Evolutionary conservation across 225 moss, liverwort and hornwort genomes (phyloP).

Genomic region (Neckera pumila): DNA sequence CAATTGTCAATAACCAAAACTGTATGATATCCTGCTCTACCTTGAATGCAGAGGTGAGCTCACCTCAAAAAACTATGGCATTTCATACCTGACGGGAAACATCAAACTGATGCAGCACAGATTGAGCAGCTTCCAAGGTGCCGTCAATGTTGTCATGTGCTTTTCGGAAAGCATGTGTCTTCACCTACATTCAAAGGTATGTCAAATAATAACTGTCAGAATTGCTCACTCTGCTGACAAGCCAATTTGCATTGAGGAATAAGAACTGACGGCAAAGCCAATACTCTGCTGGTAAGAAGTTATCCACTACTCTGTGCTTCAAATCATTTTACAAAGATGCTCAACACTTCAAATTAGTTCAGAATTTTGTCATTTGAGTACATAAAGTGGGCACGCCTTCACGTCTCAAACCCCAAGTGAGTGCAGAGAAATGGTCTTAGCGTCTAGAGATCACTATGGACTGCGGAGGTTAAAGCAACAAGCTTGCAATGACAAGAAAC

Average conservation of each 20-base stretch:
- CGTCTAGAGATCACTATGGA: not conserved
- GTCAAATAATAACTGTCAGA: not conserved
- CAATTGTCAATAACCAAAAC: not conserved
- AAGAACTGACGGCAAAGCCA: not conserved
- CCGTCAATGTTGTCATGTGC: slow-evolving; percentile 85
- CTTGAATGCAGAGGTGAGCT: not conserved
- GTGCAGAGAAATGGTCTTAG: not conserved
- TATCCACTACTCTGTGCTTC: not conserved
- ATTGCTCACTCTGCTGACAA: not conserved
- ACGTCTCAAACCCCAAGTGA: not conserved
- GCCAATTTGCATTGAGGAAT: not conserved
- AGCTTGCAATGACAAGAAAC: not conserved
- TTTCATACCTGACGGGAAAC: slow-evolving; percentile 69
- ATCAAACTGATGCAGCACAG: slow-evolving; percentile 74
- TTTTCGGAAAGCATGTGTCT: slow-evolving; percentile 81
- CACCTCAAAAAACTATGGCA: not conserved
- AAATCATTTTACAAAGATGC: not conserved
- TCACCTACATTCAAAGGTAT: slow-evolving; percentile 39
- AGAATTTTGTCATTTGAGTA: not conserved
- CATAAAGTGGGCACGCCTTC: not conserved
- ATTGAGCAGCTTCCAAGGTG: slow-evolving; percentile 66
- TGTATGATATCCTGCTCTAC: not conserved
- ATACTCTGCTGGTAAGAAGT: not conserved
- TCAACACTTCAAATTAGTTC: not conserved
- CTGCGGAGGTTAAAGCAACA: not conserved